Evolutionary conservation across 805 yeast genomes (phyloP), one percentile per base, ranked within the genome.

Genomic region (Scheffersomyces amazonensis): DNA sequence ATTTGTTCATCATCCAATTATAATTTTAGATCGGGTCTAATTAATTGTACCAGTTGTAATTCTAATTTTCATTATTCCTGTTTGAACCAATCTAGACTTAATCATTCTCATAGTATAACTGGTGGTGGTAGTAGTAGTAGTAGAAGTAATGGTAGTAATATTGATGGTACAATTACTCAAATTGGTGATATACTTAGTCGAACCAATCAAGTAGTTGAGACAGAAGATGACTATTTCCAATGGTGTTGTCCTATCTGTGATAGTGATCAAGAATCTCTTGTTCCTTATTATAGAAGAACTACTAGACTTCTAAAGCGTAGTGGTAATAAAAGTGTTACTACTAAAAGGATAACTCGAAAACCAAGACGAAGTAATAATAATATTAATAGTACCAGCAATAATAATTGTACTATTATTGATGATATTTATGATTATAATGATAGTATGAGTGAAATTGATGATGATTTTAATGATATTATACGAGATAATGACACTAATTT

Each of bases 221-320:
- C 39, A 2, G 36, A 31, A 3, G 42, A 28, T 32, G 49, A 41
- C 34, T 39, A 17, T 24, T 20, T 28, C 4, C 54, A 43, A 12
- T 74, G 79, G 80, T 55, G 54, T 40, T 75, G 81, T 48, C 80
- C 80, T n/a, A 62, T 72, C 42, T 75, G 81, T 47, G 77, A 71
- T 39, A 52, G 54, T 38, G 59, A 56, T 22, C 78, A 73, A 50
- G 69, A 60, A 29, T 31, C 52, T 5, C n/a, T 38, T 11, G n/a
- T 43, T 16, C 37, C 46, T 8, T 15, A 24, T 16, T 18, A 20
- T 12, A 17, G 28, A 4, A 5, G 19, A 32, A 16, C 12, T 32
- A 22, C 21, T 15, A 25, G 20, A 24, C 4, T 18, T 10, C 15
- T 31, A 18, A 19, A 23, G 15, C 24, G 16, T 12, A n/a, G n/a